Evolutionary conservation across 352 stramenopile species (phyloP), one percentile per base, ranked within the genome.

Genomic region (Plasmopara viticola): DNA sequence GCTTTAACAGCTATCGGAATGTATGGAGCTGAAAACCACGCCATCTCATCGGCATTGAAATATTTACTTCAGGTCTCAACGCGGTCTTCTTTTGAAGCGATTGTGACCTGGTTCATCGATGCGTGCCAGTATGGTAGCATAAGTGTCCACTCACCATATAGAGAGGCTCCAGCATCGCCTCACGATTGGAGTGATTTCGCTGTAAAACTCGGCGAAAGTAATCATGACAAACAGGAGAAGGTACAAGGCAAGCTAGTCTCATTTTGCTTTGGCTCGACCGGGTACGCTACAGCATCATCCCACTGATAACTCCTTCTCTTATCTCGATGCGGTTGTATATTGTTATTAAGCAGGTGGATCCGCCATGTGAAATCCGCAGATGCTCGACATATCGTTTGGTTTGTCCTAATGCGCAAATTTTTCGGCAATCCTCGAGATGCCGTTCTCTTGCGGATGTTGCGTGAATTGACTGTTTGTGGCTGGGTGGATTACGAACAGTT

Each of bases 391-490:
- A 13, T 43, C 9, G 35, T 81, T 35, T 39, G 77, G 14, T 37
- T 12, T 14, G 40, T 78, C 2, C 7, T 84, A 33, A 45, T 81
- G 10, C 53, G 40, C 5, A 81, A 81, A 54, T 53, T 81, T 25
- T 64, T 81, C 43, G 65, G 58, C 5, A 76, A 58, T 5, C 72
- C 73, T 34, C 66, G 70, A 41, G 68, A 84, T 41, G 38, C 68
- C 1, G 47, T 64, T 4, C 58, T 77, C 13, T 58, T 84, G 14
- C 62, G 64, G 8, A 71, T 81, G 18, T 29, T 79, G 48, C 73
- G 73, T 35, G 62, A 77, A 46, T 55, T 84, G 41, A 59, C 69
- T n/a, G 44, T 40, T 3, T 60, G 56, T 20, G 58, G 51, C 2
- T 84, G 73, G 73, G 17, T 74, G 6, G 15, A 63, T 9, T 12